Percentiles rank a stretch among this genome's conserved stretches.
Conservation (phyloP, 176 grass and related monocot genomes). For the Triticum turgidum region DNA sequence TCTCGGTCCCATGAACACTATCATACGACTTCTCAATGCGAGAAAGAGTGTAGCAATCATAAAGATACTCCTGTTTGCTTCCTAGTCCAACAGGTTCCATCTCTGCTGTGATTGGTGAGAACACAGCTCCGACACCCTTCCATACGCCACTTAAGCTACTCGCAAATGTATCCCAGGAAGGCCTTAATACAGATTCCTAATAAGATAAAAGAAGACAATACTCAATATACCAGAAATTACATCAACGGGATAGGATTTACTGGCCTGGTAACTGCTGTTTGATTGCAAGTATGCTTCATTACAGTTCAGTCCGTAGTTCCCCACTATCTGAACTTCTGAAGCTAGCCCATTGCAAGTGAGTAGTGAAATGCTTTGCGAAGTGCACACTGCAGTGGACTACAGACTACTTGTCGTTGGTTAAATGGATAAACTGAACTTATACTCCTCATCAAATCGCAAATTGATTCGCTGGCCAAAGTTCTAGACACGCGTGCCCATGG, state of each 20-base stretch:
- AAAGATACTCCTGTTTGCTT: slow-evolving; percentile 82
- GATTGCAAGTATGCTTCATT: background rate
- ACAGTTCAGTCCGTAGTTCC: background rate
- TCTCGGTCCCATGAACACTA: slow-evolving; percentile 34
- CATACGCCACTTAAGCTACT: slow-evolving; percentile 91
- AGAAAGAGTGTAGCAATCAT: slow-evolving; percentile 90
- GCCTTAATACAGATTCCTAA: slow-evolving; percentile 94
- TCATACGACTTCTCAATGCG: slow-evolving; percentile 52
- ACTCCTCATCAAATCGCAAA: background rate
- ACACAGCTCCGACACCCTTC: slow-evolving; percentile 90
- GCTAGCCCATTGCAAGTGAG: background rate
- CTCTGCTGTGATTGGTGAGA: slow-evolving; percentile 85
- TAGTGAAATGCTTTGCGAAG: background rate
- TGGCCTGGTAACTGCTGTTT: background rate
- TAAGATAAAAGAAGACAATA: slow-evolving; percentile 30
- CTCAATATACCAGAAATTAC: slow-evolving; percentile 3
- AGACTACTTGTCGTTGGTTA: background rate
- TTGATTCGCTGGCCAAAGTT: background rate
- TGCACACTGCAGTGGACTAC: background rate
- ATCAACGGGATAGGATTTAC: background rate
- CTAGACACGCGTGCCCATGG: background rate
- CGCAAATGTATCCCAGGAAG: slow-evolving; percentile 86
- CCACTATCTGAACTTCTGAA: background rate
- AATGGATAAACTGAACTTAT: background rate
- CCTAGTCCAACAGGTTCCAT: slow-evolving; percentile 88